Evolutionary conservation across 352 stramenopile genomes (phyloP).

Genomic region (Phytophthora agathidicida): DNA sequence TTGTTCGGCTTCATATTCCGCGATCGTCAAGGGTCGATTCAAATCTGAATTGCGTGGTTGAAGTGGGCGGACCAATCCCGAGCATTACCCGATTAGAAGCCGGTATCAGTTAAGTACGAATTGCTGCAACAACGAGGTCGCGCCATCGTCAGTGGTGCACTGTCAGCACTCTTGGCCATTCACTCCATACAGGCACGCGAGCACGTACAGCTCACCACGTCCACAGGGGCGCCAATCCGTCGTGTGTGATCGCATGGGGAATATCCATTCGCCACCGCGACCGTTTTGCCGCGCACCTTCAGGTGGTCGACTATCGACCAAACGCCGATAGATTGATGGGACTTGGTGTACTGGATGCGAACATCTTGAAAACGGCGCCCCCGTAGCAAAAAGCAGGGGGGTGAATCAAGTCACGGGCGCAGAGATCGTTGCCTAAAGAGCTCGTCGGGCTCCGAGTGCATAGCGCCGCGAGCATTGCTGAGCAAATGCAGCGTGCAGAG

Average conservation of each 20-base stretch:
- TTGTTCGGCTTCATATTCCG: too few relatives aligned
- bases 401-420: too few relatives aligned
- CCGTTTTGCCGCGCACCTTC: too few relatives aligned
- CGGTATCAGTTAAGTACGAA: conserved; percentile 5
- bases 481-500: neutral
- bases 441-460: conserved; percentile 3
- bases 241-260: conserved; percentile 15
- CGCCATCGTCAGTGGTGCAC: conserved; percentile 5
- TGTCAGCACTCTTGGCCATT: neutral
- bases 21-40: conserved; percentile 3
- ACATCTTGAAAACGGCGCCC: too few relatives aligned
- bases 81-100: neutral
- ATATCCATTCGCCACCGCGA: conserved; percentile 13
- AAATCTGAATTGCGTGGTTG: conserved; percentile 18
- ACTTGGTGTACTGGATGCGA: neutral
- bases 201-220: conserved; percentile 9
- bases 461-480: neutral
- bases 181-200: conserved; percentile 3
- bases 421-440: too few relatives aligned
- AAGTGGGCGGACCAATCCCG: conserved; percentile 17
- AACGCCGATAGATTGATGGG: conserved; percentile 19
- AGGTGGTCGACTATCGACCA: conserved; percentile 12
- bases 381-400: too few relatives aligned
- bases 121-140: neutral
- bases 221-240: neutral